A percentile compares a stretch with the other conserved stretches of the same genome.
These are phyloP conservation scores for Orbilia blumenaviensis DNA, from an alignment of 2,329 filamentous ascomycete genomes.

Conservation along the genomic window DNA sequence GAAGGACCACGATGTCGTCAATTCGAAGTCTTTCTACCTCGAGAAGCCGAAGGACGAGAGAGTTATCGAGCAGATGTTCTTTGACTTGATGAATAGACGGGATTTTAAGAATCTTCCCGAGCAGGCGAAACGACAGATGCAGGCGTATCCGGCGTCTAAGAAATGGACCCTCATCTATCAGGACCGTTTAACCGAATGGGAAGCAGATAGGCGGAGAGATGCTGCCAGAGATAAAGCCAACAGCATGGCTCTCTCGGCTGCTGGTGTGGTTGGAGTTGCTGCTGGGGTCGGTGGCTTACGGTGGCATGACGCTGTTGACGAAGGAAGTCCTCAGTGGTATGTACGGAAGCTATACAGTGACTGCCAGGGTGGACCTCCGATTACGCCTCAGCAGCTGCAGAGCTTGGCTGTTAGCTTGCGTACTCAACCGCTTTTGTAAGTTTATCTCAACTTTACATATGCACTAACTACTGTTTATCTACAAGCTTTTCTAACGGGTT, in stretches of 20 bases:
- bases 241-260: slow-evolving; percentile 62
- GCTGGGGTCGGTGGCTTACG: slow-evolving; percentile 75
- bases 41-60: slow-evolving; percentile 80
- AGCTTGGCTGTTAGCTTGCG: slow-evolving; percentile 93
- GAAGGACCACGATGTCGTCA: slow-evolving; percentile 55
- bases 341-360: slow-evolving; percentile 91
- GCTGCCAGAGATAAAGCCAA: slow-evolving; percentile 77
- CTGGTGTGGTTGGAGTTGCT: slow-evolving; percentile 48
- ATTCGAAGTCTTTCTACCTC: slow-evolving; percentile 70
- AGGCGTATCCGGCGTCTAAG: slow-evolving; percentile 90
- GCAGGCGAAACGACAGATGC: slow-evolving; percentile 92
- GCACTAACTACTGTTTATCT: neutral
- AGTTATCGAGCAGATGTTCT: slow-evolving; percentile 88
- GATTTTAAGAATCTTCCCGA: slow-evolving; percentile 98
- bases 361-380: slow-evolving; percentile 69
- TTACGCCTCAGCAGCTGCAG: slow-evolving; percentile 88
- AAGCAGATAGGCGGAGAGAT: slow-evolving; percentile 90
- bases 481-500: slow-evolving; percentile 9
- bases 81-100: slow-evolving; percentile 94
- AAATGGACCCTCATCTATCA: slow-evolving; percentile 98
- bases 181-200: slow-evolving; percentile 89
- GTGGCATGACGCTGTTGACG: slow-evolving; percentile 73
- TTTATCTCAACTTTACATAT: neutral
- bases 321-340: slow-evolving; percentile 97
- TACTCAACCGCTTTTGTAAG: slow-evolving; percentile 80